phyloP scores from a whole-genome alignment of 2,329 filamentous ascomycete genomes.

The Rhexocercosporidium sp. region DNA sequence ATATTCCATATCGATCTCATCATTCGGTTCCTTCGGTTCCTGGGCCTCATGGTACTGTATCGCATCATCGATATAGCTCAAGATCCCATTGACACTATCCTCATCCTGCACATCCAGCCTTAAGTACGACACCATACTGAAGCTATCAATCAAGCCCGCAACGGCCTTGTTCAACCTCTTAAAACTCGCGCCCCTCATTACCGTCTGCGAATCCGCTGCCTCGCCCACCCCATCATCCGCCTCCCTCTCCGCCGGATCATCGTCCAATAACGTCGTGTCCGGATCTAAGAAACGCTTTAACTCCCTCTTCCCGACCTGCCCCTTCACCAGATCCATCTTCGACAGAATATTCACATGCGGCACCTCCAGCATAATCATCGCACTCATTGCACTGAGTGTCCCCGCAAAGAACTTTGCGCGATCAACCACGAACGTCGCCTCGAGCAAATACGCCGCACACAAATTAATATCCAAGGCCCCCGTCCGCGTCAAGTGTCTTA shows the following conservation, averaged over 20 bases:
- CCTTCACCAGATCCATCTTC: conserved; percentile 97
- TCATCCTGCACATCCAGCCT: conserved; percentile 90
- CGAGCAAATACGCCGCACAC: conserved; percentile 92
- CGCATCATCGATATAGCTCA: conserved; percentile 93
- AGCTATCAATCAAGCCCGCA: conserved; percentile 90
- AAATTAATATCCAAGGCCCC: conserved; percentile 88
- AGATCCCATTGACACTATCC: conserved; percentile 82
- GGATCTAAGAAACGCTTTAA: conserved; percentile 90
- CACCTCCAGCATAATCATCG: conserved; percentile 98
- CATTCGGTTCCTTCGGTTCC: conserved; percentile 81
- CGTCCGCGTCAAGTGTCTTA: conserved; percentile 78
- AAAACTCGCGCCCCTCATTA: conserved; percentile 85
- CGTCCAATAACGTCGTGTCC: conserved; percentile 80
- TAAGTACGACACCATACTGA: conserved; percentile 96
- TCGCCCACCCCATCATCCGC: conserved; percentile 57
- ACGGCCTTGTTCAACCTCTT: conserved; percentile 85
- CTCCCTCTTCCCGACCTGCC: conserved; percentile 84
- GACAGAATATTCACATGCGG: conserved; percentile 95
- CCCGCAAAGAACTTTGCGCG: conserved; percentile 97
- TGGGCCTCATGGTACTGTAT: conserved; percentile 94
- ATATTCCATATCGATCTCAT: conserved; percentile 59
- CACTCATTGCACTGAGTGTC: conserved; percentile 94
- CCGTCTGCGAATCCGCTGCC: conserved; percentile 65
- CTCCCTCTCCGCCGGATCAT: conserved; percentile 56
- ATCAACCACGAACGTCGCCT: conserved; percentile 94